A percentile compares a stretch with the other conserved stretches of the same genome.
phyloP scores from a whole-genome alignment of 768 basidiomycete genomes.

The Xerocomellus amylosporus region DNA sequence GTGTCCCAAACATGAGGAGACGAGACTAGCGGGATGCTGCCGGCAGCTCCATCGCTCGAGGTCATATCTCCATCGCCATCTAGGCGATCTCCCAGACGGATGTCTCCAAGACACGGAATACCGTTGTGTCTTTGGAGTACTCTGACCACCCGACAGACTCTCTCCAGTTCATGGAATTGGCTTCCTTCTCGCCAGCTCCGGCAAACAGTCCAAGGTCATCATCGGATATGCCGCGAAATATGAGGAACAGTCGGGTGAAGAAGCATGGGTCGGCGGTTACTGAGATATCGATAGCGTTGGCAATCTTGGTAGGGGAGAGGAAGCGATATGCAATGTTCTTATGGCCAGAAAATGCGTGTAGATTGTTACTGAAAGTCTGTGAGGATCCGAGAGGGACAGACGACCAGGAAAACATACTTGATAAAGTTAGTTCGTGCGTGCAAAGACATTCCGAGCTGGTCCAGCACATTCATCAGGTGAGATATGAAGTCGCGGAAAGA shows the following conservation, averaged over 20 bases:
- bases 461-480: slow-evolving; percentile 78
- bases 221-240: slow-evolving; percentile 78
- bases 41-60: slow-evolving; percentile 18
- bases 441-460: slow-evolving; percentile 80
- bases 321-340: slow-evolving; percentile 92
- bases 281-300: slow-evolving; percentile 83
- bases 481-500: slow-evolving; percentile 75
- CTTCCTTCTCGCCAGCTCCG: slow-evolving; percentile 83
- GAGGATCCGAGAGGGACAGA: not conserved
- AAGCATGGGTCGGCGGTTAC: slow-evolving; percentile 78
- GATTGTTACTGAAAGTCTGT: slow-evolving; percentile 56
- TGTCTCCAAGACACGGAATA: slow-evolving; percentile 79
- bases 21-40: slow-evolving; percentile 7
- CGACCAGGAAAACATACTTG: slow-evolving; percentile 48
- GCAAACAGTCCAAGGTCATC: slow-evolving; percentile 75
- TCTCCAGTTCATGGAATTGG: slow-evolving; percentile 77
- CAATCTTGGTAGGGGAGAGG: slow-evolving; percentile 72
- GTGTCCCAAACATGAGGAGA: slow-evolving; percentile 9
- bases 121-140: slow-evolving; percentile 66
- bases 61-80: not conserved
- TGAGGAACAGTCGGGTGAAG: slow-evolving; percentile 82
- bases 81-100: slow-evolving; percentile 71
- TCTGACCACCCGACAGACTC: slow-evolving; percentile 80
- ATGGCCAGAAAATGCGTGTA: slow-evolving; percentile 69
- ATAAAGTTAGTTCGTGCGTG: slow-evolving; percentile 81